A percentile compares a stretch with the other conserved stretches of the same genome.
Conservation (phyloP, 1,139 yeast species). For the Kurtzmaniella natalensis region DNA sequence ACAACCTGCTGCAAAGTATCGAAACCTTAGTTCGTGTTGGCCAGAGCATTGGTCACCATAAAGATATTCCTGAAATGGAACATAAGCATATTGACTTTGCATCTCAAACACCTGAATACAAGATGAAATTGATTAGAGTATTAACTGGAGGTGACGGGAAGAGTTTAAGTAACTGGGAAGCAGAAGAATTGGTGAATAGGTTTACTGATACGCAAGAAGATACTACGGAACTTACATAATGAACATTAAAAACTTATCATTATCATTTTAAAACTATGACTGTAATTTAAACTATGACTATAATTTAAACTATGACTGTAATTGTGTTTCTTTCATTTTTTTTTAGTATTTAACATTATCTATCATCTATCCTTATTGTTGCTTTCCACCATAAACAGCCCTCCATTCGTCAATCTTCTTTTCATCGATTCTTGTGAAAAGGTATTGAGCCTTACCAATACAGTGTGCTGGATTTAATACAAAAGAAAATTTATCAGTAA, state of each 20-base stretch:
- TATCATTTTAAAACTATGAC: not conserved
- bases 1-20: constrained; percentile 62
- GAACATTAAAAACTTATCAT: not conserved
- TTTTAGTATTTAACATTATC: not conserved
- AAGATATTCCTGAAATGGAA: constrained; percentile 43
- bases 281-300: too few species aligned
- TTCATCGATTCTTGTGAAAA: constrained; percentile 89
- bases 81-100: constrained; percentile 46
- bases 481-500: constrained; percentile 70
- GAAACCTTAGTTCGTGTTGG: constrained; percentile 89
- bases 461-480: constrained; percentile 77
- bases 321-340: not conserved
- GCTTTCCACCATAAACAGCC: constrained; percentile 73
- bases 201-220: constrained; percentile 1
- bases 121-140: constrained; percentile 52
- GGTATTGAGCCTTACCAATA: constrained; percentile 85
- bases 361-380: constrained; percentile 15
- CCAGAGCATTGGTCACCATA: constrained; percentile 82
- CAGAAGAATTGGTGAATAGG: constrained; percentile 6
- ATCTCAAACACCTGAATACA: constrained; percentile 46
- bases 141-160: constrained; percentile 53
- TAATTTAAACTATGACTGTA: not conserved
- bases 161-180: constrained; percentile 36
- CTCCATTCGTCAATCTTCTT: constrained; percentile 88
- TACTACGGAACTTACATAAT: not conserved